A percentile compares a stretch with the other conserved stretches of the same genome.
Conservation (phyloP, 1,284 basidiomycete species). For the Ustilago tritici region DNA sequence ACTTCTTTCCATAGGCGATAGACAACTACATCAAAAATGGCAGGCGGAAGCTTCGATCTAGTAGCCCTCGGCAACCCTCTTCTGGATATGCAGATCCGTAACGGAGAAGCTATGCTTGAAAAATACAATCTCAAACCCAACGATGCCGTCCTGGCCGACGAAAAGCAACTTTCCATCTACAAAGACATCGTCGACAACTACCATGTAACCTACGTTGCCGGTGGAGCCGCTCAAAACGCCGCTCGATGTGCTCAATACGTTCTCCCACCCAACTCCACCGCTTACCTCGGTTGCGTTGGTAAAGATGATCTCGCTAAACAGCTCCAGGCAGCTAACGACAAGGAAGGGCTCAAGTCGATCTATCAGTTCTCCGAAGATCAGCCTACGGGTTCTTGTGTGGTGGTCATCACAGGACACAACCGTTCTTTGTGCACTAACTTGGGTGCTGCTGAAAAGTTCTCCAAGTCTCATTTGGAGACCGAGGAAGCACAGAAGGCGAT, state of each 20-base stretch:
- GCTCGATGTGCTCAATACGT: constrained; percentile 93
- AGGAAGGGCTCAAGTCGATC: constrained; percentile 87
- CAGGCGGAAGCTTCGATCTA: constrained; percentile 64
- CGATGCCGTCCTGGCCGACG: constrained; percentile 94
- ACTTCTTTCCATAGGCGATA: not conserved
- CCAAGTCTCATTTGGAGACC: constrained; percentile 82
- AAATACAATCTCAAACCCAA: constrained; percentile 95
- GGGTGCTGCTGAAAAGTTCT: constrained; percentile 89
- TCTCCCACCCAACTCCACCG: constrained; percentile 79
- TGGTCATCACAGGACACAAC: constrained; percentile 92
- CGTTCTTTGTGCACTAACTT: constrained; percentile 94
- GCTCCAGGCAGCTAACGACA: constrained; percentile 89
- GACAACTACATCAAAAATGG: constrained; percentile 20
- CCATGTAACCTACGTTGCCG: constrained; percentile 90
- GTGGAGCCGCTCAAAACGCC: constrained; percentile 95
- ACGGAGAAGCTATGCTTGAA: constrained; percentile 84
- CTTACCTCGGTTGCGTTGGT: constrained; percentile 94
- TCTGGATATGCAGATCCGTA: constrained; percentile 71
- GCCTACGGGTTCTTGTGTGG: constrained; percentile 96
- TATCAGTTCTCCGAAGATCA: constrained; percentile 89
- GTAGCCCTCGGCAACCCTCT: constrained; percentile 69
- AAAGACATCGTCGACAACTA: constrained; percentile 84
- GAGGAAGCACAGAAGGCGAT: constrained; percentile 82
- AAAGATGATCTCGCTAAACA: constrained; percentile 90
- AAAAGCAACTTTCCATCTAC: constrained; percentile 82